Percentiles rank a stretch among this genome's conserved stretches.
Conservation (phyloP, 257 asterid species). For the Verbena officinalis region DNA sequence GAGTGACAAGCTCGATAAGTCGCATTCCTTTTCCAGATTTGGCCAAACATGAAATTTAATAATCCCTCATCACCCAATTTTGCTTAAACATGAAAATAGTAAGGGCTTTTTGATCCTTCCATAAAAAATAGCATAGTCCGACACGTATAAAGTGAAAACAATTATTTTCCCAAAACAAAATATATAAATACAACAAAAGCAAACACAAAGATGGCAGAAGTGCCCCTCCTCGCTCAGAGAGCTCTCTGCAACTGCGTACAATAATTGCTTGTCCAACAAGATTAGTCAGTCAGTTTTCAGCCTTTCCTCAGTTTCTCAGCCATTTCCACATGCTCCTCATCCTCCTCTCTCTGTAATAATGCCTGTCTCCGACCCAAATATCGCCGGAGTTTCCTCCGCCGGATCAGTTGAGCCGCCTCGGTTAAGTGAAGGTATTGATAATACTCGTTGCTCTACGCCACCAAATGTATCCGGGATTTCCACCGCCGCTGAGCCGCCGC, state of each 20-base stretch:
- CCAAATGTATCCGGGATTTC: too few species aligned
- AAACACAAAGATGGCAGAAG: conserved; percentile 18
- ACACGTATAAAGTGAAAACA: conserved; percentile 16
- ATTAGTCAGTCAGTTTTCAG: conserved; percentile 31
- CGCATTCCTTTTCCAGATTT: background rate
- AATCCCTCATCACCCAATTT: background rate
- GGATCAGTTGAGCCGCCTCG: conserved; percentile 47
- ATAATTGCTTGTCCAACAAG: conserved; percentile 51
- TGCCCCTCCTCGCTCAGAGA: conserved; percentile 32
- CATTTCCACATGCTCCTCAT: conserved; percentile 32
- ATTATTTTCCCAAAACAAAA: background rate
- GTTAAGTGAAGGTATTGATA: conserved; percentile 50
- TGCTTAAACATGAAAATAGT: conserved; percentile 30
- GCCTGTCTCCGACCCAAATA: conserved; percentile 19
- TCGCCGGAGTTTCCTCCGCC: conserved; percentile 21
- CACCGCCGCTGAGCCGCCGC: conserved; percentile 45
- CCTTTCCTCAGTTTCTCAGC: conserved; percentile 18
- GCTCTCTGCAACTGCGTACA: conserved; percentile 47
- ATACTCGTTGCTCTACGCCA: conserved; percentile 64
- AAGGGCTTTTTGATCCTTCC: conserved; percentile 45
- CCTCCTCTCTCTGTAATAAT: conserved; percentile 40
- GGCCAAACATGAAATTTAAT: background rate
- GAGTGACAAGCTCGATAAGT: too few species aligned
- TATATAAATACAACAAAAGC: background rate
- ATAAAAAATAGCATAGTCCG: background rate